phyloP scores from a whole-genome alignment of 257 asterid genomes.

The Henckelia pumila region DNA sequence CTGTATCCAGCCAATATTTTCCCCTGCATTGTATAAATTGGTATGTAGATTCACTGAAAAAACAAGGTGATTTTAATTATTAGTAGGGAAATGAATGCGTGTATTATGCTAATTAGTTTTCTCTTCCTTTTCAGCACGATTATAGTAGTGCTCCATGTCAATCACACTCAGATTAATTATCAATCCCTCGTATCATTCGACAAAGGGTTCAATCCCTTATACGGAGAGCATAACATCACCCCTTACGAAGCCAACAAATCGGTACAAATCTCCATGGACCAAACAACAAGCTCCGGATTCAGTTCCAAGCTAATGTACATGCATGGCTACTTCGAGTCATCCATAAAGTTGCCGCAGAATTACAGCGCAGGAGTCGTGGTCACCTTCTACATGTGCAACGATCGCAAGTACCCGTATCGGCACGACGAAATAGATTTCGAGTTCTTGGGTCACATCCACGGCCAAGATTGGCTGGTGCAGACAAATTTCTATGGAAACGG shows the following conservation, averaged over 20 bases:
- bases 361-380: constrained; percentile 47
- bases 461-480: constrained; percentile 34
- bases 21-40: not conserved
- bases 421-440: constrained; percentile 47
- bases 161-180: not conserved
- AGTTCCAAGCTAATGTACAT: constrained; percentile 32
- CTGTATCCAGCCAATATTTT: constrained; percentile 1
- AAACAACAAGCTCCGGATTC: constrained; percentile 39
- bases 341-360: constrained; percentile 37
- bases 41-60: not conserved
- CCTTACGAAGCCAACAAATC: constrained; percentile 32
- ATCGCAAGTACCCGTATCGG: constrained; percentile 27
- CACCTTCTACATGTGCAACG: constrained; percentile 36
- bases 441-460: constrained; percentile 39
- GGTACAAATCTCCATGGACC: constrained; percentile 38
- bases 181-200: constrained; percentile 20
- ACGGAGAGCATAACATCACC: constrained; percentile 34
- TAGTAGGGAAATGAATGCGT: not conserved
- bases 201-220: constrained; percentile 31
- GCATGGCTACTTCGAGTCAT: constrained; percentile 36
- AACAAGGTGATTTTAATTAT: not conserved
- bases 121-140: not conserved
- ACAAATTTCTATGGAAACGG: constrained; percentile 45
- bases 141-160: constrained; percentile 3
- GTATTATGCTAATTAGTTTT: not conserved